phyloP scores from a whole-genome alignment of 192 early-diverging fungal species.

The Backusella tarrabulga region DNA sequence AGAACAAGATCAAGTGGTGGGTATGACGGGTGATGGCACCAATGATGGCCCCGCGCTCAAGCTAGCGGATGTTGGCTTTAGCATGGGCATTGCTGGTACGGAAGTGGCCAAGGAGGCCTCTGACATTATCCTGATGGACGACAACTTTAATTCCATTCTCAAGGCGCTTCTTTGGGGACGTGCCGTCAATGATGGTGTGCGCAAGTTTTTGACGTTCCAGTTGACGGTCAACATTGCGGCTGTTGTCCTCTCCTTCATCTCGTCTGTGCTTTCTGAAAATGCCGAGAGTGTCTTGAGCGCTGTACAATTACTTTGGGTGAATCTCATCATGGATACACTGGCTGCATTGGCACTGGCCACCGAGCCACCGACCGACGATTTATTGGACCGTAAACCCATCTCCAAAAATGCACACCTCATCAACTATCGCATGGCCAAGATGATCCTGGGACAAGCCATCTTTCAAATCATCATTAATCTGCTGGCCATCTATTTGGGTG shows the following conservation, averaged over 20 bases:
- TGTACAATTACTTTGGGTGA: constrained; percentile 92
- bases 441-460: constrained; percentile 84
- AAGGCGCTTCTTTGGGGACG: constrained; percentile 79
- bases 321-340: constrained; percentile 92
- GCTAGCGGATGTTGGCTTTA: constrained; percentile 86
- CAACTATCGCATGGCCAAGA: constrained; percentile 84
- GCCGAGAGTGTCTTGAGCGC: constrained; percentile 78
- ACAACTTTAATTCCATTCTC: constrained; percentile 83
- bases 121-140: constrained; percentile 83
- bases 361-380: constrained; percentile 81
- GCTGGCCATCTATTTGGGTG: constrained; percentile 55
- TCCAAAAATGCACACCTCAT: constrained; percentile 75
- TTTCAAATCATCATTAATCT: constrained; percentile 86
- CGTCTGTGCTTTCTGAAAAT: constrained; percentile 58
- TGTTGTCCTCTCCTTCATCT: constrained; percentile 67
- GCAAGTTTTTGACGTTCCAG: constrained; percentile 86
- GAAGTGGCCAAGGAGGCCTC: constrained; percentile 82
- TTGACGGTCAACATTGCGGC: constrained; percentile 80
- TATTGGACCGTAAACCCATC: constrained; percentile 80
- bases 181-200: constrained; percentile 76
- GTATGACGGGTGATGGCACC: constrained; percentile 83
- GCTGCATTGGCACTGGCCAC: constrained; percentile 90
- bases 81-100: constrained; percentile 88
- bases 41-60: constrained; percentile 86
- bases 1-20: constrained; percentile 66